Base-by-base conservation (phyloP, 768 basidiomycete genomes). In the Russula lepida region DNA sequence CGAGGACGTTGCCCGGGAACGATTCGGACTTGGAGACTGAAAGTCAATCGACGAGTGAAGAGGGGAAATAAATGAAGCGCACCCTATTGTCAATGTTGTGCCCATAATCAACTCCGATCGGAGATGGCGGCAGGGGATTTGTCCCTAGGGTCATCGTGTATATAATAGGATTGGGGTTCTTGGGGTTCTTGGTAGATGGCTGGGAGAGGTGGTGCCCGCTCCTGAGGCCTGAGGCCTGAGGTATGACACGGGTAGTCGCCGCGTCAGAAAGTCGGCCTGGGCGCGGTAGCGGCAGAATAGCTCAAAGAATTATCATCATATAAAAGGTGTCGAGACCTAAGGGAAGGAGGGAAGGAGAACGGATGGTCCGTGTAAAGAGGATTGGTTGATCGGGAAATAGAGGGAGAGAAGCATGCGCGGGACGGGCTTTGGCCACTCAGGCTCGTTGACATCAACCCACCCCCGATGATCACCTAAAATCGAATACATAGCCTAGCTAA, bases 201-300 rank as follows among this genome's bases (percentile, higher is more conserved):
- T 32, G 50, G 63, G 61, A 58, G 35, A 28, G 57, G 11, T n/a
- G n/a, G n/a, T 32, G 41, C 28, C 61, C 66, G 58, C 54, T 67
- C 56, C n/a, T 11, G 19, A n/a, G n/a, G n/a, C n/a, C n/a, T n/a
- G n/a, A n/a, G n/a, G n/a, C n/a, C n/a, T n/a, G n/a, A 3, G 68
- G 68, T 33, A 72, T 66, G 12, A 71, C 68, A 28, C 74, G 72
- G 0, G 68, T 59, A 15, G n/a, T n/a, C n/a, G n/a, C n/a, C 74
- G 76, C 19, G 72, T 72, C 50, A 80, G 64, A 5, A 77, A 55
- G 12, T 84, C 82, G 1, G 75, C 70, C 57, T 82, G 77, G 1
- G 73, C 71, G 6, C 79, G 75, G 64, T 79, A 83, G 58, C 80
- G 80, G 73, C 74, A 21, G 75, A 60, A 64, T 78, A 74, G 37